Evolutionary conservation across 495 filamentous ascomycete species (phyloP), one percentile per base, ranked within the genome.

Genomic region (Hypoxylon rickii): DNA sequence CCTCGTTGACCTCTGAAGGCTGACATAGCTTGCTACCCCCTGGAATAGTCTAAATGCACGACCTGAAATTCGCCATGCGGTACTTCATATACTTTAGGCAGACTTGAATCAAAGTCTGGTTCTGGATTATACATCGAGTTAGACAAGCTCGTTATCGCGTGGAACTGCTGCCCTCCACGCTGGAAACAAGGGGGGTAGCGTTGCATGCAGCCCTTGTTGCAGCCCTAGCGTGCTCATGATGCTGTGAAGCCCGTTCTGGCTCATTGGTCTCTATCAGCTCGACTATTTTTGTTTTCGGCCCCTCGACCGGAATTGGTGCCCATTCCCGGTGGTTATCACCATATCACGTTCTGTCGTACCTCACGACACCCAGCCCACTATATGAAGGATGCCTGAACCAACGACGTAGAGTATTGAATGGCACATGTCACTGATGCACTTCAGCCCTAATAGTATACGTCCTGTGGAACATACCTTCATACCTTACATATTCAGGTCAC

Each of bases 271-370:
- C 2, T 13, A 6, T 17, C 29, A 36, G 31, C 36, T 32, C 42
- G 31, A 56, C 58, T 62, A 62, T 56, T 62, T 56, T 62, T 52
- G 46, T 62, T 46, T 24, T 51, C 47, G 42, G 47, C 17, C 15
- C 18, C 21, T 45, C 41, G 41, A 31, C 31, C 52, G 58, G 51
- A 62, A 55, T 61, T 61, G 51, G 41, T 6, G 18, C 36, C 34
- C 46, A 42, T 15, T 32, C 58, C 51, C 51, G 36, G n/a, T n/a
- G n/a, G n/a, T n/a, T n/a, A n/a, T n/a, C n/a, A n/a, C n/a, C n/a
- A 16, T 37, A 53, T 52, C 37, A 17, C 37, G 38, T 55, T 37
- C 43, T 29, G 41, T 61, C 45, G 37, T 51, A 41, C 42, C 18
- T 16, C 44, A 36, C 16, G n/a, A n/a, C n/a, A 12, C 57, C 49